Base-by-base conservation (phyloP, 495 filamentous ascomycete species). In the Diplogelasinospora grovesii region DNA sequence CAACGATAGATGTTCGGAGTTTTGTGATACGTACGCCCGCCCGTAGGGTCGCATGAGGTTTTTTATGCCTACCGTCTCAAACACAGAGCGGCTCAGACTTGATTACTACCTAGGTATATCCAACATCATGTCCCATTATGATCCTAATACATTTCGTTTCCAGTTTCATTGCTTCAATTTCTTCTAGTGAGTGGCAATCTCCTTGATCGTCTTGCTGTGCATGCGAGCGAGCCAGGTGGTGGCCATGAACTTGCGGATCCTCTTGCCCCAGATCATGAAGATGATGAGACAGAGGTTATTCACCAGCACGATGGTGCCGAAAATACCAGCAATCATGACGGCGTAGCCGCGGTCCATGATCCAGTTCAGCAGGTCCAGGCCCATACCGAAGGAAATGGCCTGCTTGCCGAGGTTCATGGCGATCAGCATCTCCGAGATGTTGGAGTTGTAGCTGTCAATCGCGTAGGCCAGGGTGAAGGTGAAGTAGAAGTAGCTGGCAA, bases 371-470 rank as follows among this genome's bases (percentile, higher is more conserved):
- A 82, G 46, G 43, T 75, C 70, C 14, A 74, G 51, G 4, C 77
- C 75, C 63, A 81, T 75, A 2, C 75, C 78, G 46, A 82, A 81
- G 36, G 63, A 70, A 32, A 82, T 77, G 4, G 73, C 69, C 54
- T 80, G 75, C 43, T 82, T 82, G n/a, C 78, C 78, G 18, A 82
- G 49, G 45, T 80, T 81, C 75, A 82, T 80, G 3, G 74, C 75
- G 47, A 82, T 82, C 21, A 82, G 59, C 78, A 82, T 80, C 51
- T 82, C 77, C 1, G 62, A 67, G 8, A 70, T 70, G 37, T 78
- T 78, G 2, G 69, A 61, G n/a, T 67, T 64, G 48, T 80, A 78
- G 9, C 63, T 69, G 52, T 80, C 76, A 9, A 80, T 70, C 1
- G 73, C 71, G 33, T 80, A 78, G 3, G 75, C 76, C 8, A 80